Evolutionary conservation across 768 basidiomycete genomes (phyloP), one percentile per base, ranked within the genome.

Genomic region (Boletus rufocinnamomeus): DNA sequence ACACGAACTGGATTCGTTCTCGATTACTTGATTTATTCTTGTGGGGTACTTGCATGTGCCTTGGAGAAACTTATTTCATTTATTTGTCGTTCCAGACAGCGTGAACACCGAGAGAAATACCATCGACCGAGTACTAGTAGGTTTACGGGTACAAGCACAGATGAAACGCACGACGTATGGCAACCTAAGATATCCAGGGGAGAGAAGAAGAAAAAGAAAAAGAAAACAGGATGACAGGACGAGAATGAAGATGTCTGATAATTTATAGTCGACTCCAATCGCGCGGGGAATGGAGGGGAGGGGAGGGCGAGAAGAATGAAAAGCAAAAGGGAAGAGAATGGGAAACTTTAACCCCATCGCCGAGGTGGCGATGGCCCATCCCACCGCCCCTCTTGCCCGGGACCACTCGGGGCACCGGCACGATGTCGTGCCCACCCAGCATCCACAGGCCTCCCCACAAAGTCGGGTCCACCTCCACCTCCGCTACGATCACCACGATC

Each of bases 361-460:
- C 70, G 70, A 47, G 70, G 61, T 38, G 64, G 66, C 8, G 70
- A 66, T n/a, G 68, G 62, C 6, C 59, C 61, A 11, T 72, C 70
- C 70, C 70, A 69, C 17, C 66, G 68, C 6, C 62, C 60, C 3
- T 67, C 66, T 46, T 58, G 64, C 14, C 49, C 50, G 16, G 66
- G 52, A n/a, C 63, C 60, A 9, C 63, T 54, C 16, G 70, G 64
- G 13, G 55, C 61, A 65, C 77, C 69, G 10, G 71, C 49, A 47
- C 72, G 68, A 51, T 71, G 68, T 52, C 72, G 60, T 6, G 62
- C 58, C 61, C 72, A 66, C 25, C 77, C 74, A 21, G 68, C 66
- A 63, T 88, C 87, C 19, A 80, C 73, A 37, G 82, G 73, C 43
- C 77, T 66, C 43, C 75, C 76, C 32, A 69, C 64, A 38, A 75